A percentile compares a stretch with the other conserved stretches of the same genome.
Evolutionary conservation across 768 basidiomycete species (phyloP).

Genomic region (Pholiota conissans): DNA sequence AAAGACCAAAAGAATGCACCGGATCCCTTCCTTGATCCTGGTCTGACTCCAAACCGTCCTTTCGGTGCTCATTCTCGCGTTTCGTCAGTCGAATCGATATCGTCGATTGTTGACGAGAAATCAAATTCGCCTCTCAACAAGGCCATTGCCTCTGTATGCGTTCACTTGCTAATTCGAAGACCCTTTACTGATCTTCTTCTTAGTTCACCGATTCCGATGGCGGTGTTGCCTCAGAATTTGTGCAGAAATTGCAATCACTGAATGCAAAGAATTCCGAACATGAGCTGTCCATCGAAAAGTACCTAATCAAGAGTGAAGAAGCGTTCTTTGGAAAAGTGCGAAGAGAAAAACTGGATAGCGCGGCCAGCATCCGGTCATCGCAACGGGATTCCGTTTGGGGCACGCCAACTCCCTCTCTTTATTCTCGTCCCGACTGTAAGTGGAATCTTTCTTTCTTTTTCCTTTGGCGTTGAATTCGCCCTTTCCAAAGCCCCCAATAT

Average conservation of each 20-base stretch:
- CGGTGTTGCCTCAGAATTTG: constrained; percentile 87
- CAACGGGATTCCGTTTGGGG: constrained; percentile 84
- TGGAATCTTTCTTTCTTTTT: constrained; percentile 16
- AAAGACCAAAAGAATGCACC: constrained; percentile 75
- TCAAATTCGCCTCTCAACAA: constrained; percentile 90
- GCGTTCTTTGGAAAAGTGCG: constrained; percentile 90
- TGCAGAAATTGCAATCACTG: constrained; percentile 76
- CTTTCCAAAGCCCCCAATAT: constrained; percentile 46
- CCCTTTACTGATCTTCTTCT: constrained; percentile 1
- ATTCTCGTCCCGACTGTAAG: constrained; percentile 78
- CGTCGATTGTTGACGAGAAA: constrained; percentile 91
- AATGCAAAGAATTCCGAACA: constrained; percentile 87
- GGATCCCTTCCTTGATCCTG: constrained; percentile 82
- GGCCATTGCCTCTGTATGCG: constrained; percentile 79
- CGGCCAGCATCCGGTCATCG: constrained; percentile 76
- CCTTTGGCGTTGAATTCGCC: neutral
- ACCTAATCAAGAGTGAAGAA: constrained; percentile 87
- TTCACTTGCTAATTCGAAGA: neutral
- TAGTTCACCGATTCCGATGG: constrained; percentile 95
- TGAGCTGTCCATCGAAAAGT: constrained; percentile 92
- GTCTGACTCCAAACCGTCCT: constrained; percentile 60
- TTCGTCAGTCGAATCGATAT: constrained; percentile 88
- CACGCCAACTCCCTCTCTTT: constrained; percentile 61
- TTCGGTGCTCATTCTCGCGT: constrained; percentile 81
- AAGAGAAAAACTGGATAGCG: constrained; percentile 83